Evolutionary conservation across 2,329 filamentous ascomycete species (phyloP), one percentile per base, ranked within the genome.

Genomic region (Claviceps maximensis): DNA sequence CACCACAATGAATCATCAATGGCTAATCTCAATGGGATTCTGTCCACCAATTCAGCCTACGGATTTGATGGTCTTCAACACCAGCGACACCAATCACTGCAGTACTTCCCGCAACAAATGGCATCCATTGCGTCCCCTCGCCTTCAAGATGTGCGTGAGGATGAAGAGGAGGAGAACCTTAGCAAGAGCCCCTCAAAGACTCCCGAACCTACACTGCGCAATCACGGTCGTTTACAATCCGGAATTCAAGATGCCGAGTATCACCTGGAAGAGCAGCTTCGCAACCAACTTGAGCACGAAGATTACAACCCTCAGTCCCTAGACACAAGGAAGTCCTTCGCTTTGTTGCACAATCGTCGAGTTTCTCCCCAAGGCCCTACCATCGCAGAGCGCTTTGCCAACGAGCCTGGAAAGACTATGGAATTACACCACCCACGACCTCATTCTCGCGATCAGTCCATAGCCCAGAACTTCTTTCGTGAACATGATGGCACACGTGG

Each of bases 191-290:
- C 72, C 10, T 78, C 75, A 1, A 78, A 76, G 61, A 78, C 75
- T 0, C 74, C 78, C 0, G 76, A 82, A 59, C 71, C 75, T 10
- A 53, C 60, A 12, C 67, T 68, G 47, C 71, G 71, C 47, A 70
- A 75, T 51, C 67, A 71, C 47, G 86, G 90, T 60, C 89, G 89
- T 59, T 75, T 95, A 25, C 89, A 95, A 65, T 84, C 84, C 56
- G 89, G 93, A 59, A 84, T 94, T 53, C 85, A 93, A 49, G 86
- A 90, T 62, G 84, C 87, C 4, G 87, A 95, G 61, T 91, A 93
- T 62, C 87, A 91, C 60, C 69, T 93, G 56, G 87, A 90, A 63
- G 82, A 89, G 63, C 83, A 87, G 56, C 82, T 90, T 56, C 82
- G 87, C 50, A 83, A 85, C 52, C 84, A 91, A 61, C 74, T 91